Evolutionary conservation across 257 asterid species (phyloP), one percentile per base, ranked within the genome.

Genomic region (Solanum chmielewskii): DNA sequence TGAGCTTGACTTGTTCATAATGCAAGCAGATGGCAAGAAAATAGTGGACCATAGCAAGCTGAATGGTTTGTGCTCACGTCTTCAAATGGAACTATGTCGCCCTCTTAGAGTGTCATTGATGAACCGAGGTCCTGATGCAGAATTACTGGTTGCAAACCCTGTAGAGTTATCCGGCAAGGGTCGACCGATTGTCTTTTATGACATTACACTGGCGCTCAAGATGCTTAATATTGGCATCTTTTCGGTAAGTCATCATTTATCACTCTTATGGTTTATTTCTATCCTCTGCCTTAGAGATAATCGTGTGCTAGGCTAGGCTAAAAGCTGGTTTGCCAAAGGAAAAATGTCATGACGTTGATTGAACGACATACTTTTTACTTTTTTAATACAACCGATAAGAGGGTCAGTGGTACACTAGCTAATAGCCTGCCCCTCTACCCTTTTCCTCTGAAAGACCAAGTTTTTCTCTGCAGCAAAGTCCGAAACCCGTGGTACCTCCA

Each of bases 1-100:
- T 80, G 99, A 96, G 90, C 85, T 96, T 85, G 99, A 96, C 86
- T 91, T 96, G 37, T 96, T 96, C 82, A 91, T 96, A 88, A 92
- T 93, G 98, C 98, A 96, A 89, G 93, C 92, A 10, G 98, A 96
- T 88, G 96, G 98, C 20, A 95, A 92, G 94, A 96, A 96, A 94
- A 95, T 94, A 87, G 91, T 93, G 2, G 98, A 95, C 85, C 91
- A 93, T 9, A 89, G 84, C 91, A 95, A 94, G 88, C 93, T 93
- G 88, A 88, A 90, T 25, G 92, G 92, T 2, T 80, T 96, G 87
- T 70, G 86, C 20, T 89, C 91, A 76, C 96, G 97, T 89, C 96
- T 96, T 77, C 86, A 90, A 80, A 89, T 90, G 93, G 99, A 95
- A 87, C 92, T 96, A n/a, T 92, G 94, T 83, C 96, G 96, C 42